Evolutionary conservation across 2,329 filamentous ascomycete genomes (phyloP), one percentile per base, ranked within the genome.

Genomic region (Pyrenophora tritici-repentis): DNA sequence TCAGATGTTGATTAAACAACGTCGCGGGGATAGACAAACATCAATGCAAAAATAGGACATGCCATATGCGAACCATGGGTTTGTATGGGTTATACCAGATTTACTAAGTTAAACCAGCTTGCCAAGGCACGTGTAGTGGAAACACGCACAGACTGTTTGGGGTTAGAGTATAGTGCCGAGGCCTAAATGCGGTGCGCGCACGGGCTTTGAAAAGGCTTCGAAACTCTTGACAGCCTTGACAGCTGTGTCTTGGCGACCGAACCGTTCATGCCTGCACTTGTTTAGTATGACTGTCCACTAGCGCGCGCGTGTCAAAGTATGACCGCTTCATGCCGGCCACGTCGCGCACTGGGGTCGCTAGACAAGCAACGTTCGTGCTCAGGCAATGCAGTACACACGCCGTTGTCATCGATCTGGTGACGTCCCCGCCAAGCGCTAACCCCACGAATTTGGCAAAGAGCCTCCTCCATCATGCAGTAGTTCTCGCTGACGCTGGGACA

Each of bases 301-400:
- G 40, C 31, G 31, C n/a, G 24, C n/a, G 29, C 32, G 32, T 42
- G n/a, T 42, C 32, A 42, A 20, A 39, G 40, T 42, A n/a, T 35
- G 14, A 17, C 40, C 29, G 40, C 40, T 32, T 42, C 9, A 42
- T 33, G 32, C 40, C 18, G 32, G 9, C 24, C 13, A 33, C 14
- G 40, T 14, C 16, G 9, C 34, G 10, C 16, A 12, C 40, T n/a
- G 10, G 12, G 3, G 31, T 17, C 20, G 12, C 31, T 42, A 22
- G 17, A 39, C 20, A 39, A 14, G 18, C 20, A 39, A 39, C 37
- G 24, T 18, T n/a, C 17, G 24, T 37, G 34, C 42, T 16, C 36
- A 36, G 42, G n/a, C 33, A 29, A 36, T 24, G 14, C 13, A 34
- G 18, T 44, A 44, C 34, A 29, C 32, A 35, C 3, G 32, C 29